Base-by-base conservation (phyloP, 352 stramenopile genomes). In the Phytopythium vexans region DNA sequence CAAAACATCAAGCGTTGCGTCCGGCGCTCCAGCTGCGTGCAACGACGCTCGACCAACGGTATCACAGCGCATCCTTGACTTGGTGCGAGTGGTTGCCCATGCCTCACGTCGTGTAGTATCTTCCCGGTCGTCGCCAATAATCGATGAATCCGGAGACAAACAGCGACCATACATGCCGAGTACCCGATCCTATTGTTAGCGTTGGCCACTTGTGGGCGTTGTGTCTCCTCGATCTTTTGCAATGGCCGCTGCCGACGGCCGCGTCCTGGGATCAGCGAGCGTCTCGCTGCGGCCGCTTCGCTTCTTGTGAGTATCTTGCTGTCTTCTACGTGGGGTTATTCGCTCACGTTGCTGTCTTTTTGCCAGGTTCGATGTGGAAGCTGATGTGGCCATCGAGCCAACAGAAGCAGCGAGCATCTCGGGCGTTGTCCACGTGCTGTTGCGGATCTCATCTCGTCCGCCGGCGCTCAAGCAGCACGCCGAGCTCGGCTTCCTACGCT, bases 271-370 rank as follows among this genome's bases (percentile, higher is more conserved):
- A n/a, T 66, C 54, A 0, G 66, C 67, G 0, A 64, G 60, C 38
- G 58, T 88, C 21, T 79, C 82, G 37, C 58, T 84, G 12, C 68
- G 74, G 4, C 77, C 77, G 14, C 57, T 88, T 39, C 74, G 77
- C 11, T 86, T 73, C 41, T 58, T 88, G 66, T 79, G 52, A 8
- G 69, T 61, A 4, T 35, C 38, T 12, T 38, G 8, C 16, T 47
- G 50, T 11, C 14, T 34, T 27, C 21, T 27, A 27, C 21, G 21
- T 27, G 21, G 21, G 21, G 21, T 27, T 27, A 2, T 27, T 27
- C 21, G 21, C 45, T 34, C 11, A 47, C 42, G 6, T 15, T 38
- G 3, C 11, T 21, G 32, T 36, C 58, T 27, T 27, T 35, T 15
- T 5, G 51, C 7, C 9, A 70, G 58, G 51, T 83, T 88, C 34